Conservation (phyloP, 306 rosid genomes). For the Arachis hypogaea region DNA sequence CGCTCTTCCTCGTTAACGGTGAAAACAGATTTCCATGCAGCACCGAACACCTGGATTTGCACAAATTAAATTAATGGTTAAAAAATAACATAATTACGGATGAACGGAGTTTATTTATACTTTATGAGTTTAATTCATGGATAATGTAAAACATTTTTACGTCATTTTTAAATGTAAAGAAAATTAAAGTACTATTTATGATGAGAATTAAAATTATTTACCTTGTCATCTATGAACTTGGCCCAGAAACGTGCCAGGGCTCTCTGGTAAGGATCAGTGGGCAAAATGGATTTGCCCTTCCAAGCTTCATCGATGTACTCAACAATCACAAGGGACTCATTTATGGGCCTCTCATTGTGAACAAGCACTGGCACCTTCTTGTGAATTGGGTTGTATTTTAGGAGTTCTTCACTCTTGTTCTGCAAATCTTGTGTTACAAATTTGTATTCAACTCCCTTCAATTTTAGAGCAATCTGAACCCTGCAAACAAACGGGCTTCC, state of each 20-base stretch:
- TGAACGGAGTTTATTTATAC: too few species aligned
- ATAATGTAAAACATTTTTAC: too few species aligned
- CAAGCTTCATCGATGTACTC: conserved; percentile 60
- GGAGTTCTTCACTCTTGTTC: conserved; percentile 47
- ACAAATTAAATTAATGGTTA: not conserved
- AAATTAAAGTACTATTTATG: too few species aligned
- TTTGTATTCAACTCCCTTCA: conserved; percentile 51
- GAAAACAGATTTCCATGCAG: conserved; percentile 20
- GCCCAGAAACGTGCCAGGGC: conserved; percentile 73
- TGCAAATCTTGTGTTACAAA: conserved; percentile 40
- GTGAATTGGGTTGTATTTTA: conserved; percentile 63
- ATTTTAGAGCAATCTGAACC: conserved; percentile 51
- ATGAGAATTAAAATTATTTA: not conserved
- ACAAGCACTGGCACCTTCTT: conserved; percentile 56
- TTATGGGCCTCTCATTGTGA: conserved; percentile 54
- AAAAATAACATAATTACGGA: too few species aligned
- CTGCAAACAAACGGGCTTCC: conserved; percentile 54
- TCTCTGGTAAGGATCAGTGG: conserved; percentile 46
- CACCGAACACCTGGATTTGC: conserved; percentile 4
- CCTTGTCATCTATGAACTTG: conserved; percentile 66
- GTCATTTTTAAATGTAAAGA: too few species aligned
- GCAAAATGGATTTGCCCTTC: conserved; percentile 51
- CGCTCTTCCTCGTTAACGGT: conserved; percentile 27
- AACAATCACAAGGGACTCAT: conserved; percentile 61
- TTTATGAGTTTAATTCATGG: too few species aligned